phyloP scores from a whole-genome alignment of 2,329 filamentous ascomycete species.

The Colletotrichum zoysiae region DNA sequence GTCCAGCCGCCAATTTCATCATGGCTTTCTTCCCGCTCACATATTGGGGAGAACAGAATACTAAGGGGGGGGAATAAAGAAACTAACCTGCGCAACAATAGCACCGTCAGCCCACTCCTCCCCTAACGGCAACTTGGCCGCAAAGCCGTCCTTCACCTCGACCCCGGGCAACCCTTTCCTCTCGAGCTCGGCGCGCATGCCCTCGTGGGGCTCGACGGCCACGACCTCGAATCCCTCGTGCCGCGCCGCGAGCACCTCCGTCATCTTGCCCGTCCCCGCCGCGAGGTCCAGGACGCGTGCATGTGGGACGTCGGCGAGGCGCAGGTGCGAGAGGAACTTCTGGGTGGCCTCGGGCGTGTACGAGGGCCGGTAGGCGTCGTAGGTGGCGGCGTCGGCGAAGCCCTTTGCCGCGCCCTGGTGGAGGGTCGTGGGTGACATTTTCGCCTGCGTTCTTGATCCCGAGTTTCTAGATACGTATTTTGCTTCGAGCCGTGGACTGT shows the following conservation, averaged over 20 bases:
- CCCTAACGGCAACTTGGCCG: constrained; percentile 66
- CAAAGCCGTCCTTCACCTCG: constrained; percentile 68
- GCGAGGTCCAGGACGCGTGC: constrained; percentile 73
- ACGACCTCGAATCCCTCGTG: constrained; percentile 71
- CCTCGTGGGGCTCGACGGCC: constrained; percentile 73
- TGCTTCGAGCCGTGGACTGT: neutral
- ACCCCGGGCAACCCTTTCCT: constrained; percentile 70
- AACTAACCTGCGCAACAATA: constrained; percentile 73
- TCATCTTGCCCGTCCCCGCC: constrained; percentile 79
- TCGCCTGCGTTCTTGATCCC: neutral
- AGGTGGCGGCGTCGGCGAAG: constrained; percentile 73
- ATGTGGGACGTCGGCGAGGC: constrained; percentile 59
- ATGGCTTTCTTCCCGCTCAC: neutral
- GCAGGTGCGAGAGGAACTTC: constrained; percentile 67
- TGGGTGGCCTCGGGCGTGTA: constrained; percentile 72
- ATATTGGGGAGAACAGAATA: neutral
- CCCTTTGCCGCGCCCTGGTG: constrained; percentile 67
- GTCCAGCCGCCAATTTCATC: neutral
- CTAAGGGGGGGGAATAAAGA: constrained; percentile 19
- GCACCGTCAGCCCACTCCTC: constrained; percentile 74
- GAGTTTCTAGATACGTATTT: neutral
- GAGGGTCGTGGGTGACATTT: constrained; percentile 54
- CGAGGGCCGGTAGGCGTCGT: constrained; percentile 77
- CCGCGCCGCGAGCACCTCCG: constrained; percentile 69
- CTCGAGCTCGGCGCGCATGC: constrained; percentile 73